A percentile compares a stretch with the other conserved stretches of the same genome.
These are phyloP conservation scores for Orbilia oligospora DNA, from an alignment of 2,329 filamentous ascomycete genomes.

Conservation along the genomic window DNA sequence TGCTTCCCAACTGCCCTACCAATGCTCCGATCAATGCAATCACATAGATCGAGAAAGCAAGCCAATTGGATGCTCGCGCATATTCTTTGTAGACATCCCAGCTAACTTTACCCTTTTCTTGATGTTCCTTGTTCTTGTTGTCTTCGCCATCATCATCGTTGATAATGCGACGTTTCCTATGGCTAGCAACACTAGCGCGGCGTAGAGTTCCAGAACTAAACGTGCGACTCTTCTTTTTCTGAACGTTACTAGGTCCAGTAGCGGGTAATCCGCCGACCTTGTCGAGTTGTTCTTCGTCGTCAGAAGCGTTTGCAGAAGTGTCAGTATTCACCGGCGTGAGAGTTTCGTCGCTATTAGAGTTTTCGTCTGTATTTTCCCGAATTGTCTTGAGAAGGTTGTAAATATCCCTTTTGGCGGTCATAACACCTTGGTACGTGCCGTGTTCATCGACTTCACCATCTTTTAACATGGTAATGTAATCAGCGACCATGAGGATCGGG, in stretches of 20 bases:
- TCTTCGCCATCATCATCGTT: slow-evolving; percentile 85
- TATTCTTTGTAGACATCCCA: slow-evolving; percentile 96
- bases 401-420: slow-evolving; percentile 94
- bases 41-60: slow-evolving; percentile 85
- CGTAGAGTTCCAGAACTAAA: slow-evolving; percentile 84
- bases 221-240: slow-evolving; percentile 74
- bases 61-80: slow-evolving; percentile 91
- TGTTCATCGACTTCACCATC: slow-evolving; percentile 87
- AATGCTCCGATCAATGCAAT: slow-evolving; percentile 83
- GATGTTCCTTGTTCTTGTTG: slow-evolving; percentile 82
- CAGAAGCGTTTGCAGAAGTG: slow-evolving; percentile 59
- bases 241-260: slow-evolving; percentile 69
- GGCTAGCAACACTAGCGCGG: slow-evolving; percentile 91
- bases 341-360: slow-evolving; percentile 80
- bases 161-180: slow-evolving; percentile 79
- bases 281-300: slow-evolving; percentile 70
- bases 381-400: slow-evolving; percentile 79
- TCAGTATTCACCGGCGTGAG: slow-evolving; percentile 71
- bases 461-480: slow-evolving; percentile 87
- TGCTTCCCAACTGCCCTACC: slow-evolving; percentile 83
- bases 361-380: slow-evolving; percentile 70
- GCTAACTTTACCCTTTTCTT: slow-evolving; percentile 97
- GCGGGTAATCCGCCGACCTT: slow-evolving; percentile 70
- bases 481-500: slow-evolving; percentile 86
- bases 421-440: slow-evolving; percentile 89